A percentile compares a stretch with the other conserved stretches of the same genome.
phyloP scores from a whole-genome alignment of 192 early-diverging fungal species.

The Paraglomus brasilianum region DNA sequence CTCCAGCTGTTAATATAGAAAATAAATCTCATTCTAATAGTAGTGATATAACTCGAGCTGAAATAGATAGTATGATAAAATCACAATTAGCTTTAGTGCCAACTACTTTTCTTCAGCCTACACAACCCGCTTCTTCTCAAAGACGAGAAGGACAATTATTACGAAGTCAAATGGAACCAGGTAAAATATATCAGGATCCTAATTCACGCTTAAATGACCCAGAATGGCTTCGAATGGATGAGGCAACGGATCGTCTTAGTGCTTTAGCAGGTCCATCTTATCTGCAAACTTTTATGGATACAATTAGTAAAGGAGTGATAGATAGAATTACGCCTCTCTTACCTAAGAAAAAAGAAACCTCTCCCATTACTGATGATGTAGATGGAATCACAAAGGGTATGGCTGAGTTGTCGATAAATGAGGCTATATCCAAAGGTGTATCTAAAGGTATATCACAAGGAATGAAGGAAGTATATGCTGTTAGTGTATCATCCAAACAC shows the following conservation, averaged over 20 bases:
- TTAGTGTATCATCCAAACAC: constrained; percentile 3
- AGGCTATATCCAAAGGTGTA: constrained; percentile 15
- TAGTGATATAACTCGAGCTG: constrained; percentile 6
- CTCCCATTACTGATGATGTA: constrained; percentile 5
- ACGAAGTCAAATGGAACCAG: constrained; percentile 23
- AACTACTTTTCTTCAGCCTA: constrained; percentile 2
- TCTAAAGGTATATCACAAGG: too few relatives aligned
- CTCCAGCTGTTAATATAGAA: too few relatives aligned
- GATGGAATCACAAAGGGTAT: constrained; percentile 24
- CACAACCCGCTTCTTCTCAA: not conserved
- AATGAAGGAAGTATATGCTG: not conserved
- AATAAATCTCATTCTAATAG: not conserved
- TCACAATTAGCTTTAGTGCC: constrained; percentile 2
- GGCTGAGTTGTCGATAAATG: constrained; percentile 14
- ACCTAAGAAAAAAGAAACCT: constrained; percentile 24
- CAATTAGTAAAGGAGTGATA: constrained; percentile 28
- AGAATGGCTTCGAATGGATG: constrained; percentile 14
- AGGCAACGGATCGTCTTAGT: constrained; percentile 13
- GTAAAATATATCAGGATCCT: constrained; percentile 25
- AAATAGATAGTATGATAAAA: constrained; percentile 5
- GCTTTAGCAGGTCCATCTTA: constrained; percentile 7
- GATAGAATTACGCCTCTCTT: constrained; percentile 23
- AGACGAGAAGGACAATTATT: not conserved
- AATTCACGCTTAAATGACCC: constrained; percentile 21
- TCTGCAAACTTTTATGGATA: constrained; percentile 28